Evolutionary conservation across 2,329 filamentous ascomycete genomes (phyloP), one percentile per base, ranked within the genome.

Genomic region (Diaporthe sp.): DNA sequence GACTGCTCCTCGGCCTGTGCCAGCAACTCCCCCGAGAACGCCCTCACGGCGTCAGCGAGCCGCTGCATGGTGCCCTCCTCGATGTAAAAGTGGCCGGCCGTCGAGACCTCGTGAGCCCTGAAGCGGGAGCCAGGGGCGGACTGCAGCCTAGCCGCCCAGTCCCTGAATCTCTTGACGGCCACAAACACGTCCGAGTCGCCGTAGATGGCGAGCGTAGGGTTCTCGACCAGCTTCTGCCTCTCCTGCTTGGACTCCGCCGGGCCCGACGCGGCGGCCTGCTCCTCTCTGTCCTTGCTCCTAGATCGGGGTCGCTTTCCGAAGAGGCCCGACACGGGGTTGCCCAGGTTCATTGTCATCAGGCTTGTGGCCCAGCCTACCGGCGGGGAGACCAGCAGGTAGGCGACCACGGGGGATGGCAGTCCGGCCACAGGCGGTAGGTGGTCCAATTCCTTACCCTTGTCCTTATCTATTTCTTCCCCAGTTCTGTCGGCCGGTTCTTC

Each of bases 131-230:
- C 80, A 2, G 84, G 81, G n/a, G 78, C 80, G 10, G 82, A 79
- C 46, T 83, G 81, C 59, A 94, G 82, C 59, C 86, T 87, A 55
- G 87, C 84, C 7, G 80, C 78, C 96, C 96, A 98, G 1, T 87
- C 84, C 15, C 89, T 88, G 78, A 96, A 86, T 82, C 91, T 94
- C 75, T 87, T 89, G 4, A 86, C 86, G 1, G 92, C 89, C 1
- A 94, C 92, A 78, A 98, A 97, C 0, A 88, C 84, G 82, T 98
- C 96, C 5, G 89, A 87, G 69, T 93, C 91, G 1, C 96, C 96
- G 80, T 92, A 98, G 0, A 98, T 83, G 0, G 91, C 92, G 46
- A 98, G 82, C 0, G 93, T 93, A 0, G 88, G 87, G 79, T 92
- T 88, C 2, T 84, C 82, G 1, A 90, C 83, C 67, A 94, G 85